A percentile compares a stretch with the other conserved stretches of the same genome.
These are phyloP conservation scores for Termitomyces sp. DNA, from an alignment of 1,284 basidiomycete genomes.

Conservation along the genomic window DNA sequence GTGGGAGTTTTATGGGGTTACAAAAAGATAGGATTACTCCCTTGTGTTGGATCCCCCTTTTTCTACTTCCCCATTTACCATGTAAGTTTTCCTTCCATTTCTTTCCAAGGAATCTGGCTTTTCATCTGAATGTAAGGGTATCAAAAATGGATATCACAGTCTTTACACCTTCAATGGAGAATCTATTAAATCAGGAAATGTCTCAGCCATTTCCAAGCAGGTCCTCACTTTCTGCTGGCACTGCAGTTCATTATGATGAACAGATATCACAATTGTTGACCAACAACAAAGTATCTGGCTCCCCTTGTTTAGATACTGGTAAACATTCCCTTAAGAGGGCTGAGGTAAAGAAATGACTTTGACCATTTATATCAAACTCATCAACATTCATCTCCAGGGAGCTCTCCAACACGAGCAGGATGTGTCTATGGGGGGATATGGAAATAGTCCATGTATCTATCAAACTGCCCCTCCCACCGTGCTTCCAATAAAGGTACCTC, in stretches of 20 bases:
- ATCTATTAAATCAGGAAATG: slow-evolving; percentile 1
- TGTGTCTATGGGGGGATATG: not conserved
- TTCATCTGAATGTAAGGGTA: not conserved
- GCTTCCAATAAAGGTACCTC: not conserved
- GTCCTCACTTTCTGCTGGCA: not conserved
- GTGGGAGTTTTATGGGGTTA: not conserved
- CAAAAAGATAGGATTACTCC: not conserved
- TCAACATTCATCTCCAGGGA: not conserved
- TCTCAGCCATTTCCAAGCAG: not conserved
- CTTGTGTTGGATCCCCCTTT: not conserved
- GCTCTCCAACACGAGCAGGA: not conserved
- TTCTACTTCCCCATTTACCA: not conserved
- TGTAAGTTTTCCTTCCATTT: not conserved
- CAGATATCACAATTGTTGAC: not conserved
- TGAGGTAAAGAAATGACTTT: not conserved
- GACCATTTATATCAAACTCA: not conserved
- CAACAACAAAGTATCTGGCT: not conserved
- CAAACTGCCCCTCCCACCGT: not conserved
- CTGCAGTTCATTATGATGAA: not conserved
- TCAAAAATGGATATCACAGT: not conserved
- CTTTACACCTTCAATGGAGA: not conserved
- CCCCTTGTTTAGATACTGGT: not conserved
- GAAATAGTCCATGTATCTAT: not conserved
- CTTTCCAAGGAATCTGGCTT: not conserved
- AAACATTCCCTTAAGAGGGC: not conserved